phyloP scores from a whole-genome alignment of 2,329 filamentous ascomycete genomes.

The Emmonsia crescens region DNA sequence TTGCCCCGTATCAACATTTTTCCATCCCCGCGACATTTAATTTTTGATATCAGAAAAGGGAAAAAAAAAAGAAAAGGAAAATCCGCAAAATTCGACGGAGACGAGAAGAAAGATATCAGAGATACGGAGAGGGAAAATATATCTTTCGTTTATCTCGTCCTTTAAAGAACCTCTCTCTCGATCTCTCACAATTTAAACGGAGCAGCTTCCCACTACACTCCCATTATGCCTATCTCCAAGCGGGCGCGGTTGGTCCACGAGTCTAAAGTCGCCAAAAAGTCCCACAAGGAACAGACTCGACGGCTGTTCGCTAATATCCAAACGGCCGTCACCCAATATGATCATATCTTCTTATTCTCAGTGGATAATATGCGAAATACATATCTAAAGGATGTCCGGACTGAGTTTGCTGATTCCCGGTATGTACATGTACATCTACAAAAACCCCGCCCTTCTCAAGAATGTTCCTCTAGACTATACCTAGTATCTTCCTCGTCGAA shows the following conservation, averaged over 20 bases:
- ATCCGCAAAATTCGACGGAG: constrained; percentile 14
- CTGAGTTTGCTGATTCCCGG: constrained; percentile 75
- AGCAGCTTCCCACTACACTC: background rate
- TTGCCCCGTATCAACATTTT: constrained; percentile 24
- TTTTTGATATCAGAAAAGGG: constrained; percentile 7
- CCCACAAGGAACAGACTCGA: constrained; percentile 75
- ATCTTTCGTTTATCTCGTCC: background rate
- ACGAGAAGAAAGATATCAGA: background rate
- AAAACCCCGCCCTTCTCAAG: constrained; percentile 13
- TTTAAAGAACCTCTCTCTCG: background rate
- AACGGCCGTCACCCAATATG: constrained; percentile 71
- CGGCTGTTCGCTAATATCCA: constrained; percentile 82
- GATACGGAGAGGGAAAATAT: background rate
- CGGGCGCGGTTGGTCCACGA: constrained; percentile 81
- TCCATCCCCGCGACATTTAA: constrained; percentile 19
- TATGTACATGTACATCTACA: constrained; percentile 38
- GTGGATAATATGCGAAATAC: constrained; percentile 98
- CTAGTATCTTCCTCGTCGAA: background rate
- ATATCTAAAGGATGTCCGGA: constrained; percentile 81
- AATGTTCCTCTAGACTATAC: background rate
- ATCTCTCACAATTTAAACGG: background rate
- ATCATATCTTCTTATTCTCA: constrained; percentile 85
- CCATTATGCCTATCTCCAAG: constrained; percentile 90
- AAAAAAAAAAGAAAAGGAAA: constrained; percentile 21
- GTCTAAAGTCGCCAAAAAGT: constrained; percentile 86